Evolutionary conservation across 345 rosid species (phyloP).

Genomic region (Gossypium turneri): DNA sequence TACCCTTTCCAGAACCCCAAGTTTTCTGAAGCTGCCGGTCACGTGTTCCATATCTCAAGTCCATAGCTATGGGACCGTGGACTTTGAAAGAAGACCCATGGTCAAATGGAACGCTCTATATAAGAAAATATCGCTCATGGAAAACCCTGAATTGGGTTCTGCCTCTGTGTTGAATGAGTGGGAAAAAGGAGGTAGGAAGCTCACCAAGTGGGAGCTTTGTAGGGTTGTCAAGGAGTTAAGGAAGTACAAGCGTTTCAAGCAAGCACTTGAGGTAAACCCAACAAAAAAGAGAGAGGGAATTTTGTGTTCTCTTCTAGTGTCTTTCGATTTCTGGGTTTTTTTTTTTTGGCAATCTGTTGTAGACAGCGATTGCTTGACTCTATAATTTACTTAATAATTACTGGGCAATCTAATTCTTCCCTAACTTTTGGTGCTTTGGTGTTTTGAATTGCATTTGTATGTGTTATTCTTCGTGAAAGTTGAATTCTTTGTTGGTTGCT

Average conservation of each 20-base stretch:
- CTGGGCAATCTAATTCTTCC: not conserved
- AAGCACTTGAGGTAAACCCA: constrained; percentile 73
- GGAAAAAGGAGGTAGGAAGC: constrained; percentile 64
- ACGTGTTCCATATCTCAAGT: constrained; percentile 62
- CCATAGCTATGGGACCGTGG: constrained; percentile 70
- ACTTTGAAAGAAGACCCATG: constrained; percentile 68
- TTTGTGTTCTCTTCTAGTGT: not conserved
- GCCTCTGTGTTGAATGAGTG: constrained; percentile 64
- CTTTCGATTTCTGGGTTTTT: not conserved
- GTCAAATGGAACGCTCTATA: constrained; percentile 74
- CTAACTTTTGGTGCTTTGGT: not conserved
- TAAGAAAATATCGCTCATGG: constrained; percentile 70
- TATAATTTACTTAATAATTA: not conserved
- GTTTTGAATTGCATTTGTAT: not conserved
- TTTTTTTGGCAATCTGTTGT: not conserved
- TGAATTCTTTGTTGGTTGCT: not conserved
- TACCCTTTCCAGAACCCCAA: constrained; percentile 19
- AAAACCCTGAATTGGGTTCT: constrained; percentile 69
- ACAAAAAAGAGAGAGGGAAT: not conserved
- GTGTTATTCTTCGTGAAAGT: not conserved
- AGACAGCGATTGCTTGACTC: not conserved
- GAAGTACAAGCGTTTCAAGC: constrained; percentile 62
- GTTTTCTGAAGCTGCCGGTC: constrained; percentile 16
- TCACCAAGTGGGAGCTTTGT: constrained; percentile 84
- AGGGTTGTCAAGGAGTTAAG: constrained; percentile 87